Base-by-base conservation (phyloP, 148 eudicot species). In the Camellia lanceoleosa region DNA sequence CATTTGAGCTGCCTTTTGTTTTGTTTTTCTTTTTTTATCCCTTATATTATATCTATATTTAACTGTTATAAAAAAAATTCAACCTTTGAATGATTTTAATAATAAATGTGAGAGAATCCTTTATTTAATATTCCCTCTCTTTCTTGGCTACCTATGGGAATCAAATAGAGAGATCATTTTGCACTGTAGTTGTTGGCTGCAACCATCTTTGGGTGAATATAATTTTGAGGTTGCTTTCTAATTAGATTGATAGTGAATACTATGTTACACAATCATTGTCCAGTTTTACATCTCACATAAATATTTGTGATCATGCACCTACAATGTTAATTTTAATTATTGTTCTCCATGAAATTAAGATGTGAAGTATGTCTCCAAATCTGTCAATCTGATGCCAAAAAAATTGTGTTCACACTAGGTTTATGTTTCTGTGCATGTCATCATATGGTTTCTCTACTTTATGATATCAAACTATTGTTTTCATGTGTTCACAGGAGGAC, bases 401-500 rank as follows among this genome's bases (percentile, higher is more conserved):
- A 60, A 7, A 15, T 15, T 60, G 64, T 0, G 20, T 60, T 60
- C 10, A 6, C 47, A 67, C 71, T 14, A 20, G 11, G 56, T 55
- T n/a, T 62, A 62, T 75, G 15, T 47, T 62, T 6, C 11, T 66
- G 14, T 19, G 72, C 60, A 38, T 71, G 80, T 16, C 8, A 47
- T 78, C 52, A 19, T 19, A 30, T 3, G 1, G 46, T 70, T 70
- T 49, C 11, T 78, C 66, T 1, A 63, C 9, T 73, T 62, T n/a
- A 59, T 59, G 16, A 11, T 71, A 5, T 15, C 16, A 42, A 58
- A 47, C 42, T 60, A 55, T 23, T 80, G 6, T 68, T 68, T 60
- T 43, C 55, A 65, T 81, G 18, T 76, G 18, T 47, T 73, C 51
- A 15, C 89, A 96, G 99, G 99, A 93, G 79, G 98, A 92, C 55